Base-by-base conservation (phyloP, 2,329 filamentous ascomycete genomes). In the Fulvia fulva region DNA sequence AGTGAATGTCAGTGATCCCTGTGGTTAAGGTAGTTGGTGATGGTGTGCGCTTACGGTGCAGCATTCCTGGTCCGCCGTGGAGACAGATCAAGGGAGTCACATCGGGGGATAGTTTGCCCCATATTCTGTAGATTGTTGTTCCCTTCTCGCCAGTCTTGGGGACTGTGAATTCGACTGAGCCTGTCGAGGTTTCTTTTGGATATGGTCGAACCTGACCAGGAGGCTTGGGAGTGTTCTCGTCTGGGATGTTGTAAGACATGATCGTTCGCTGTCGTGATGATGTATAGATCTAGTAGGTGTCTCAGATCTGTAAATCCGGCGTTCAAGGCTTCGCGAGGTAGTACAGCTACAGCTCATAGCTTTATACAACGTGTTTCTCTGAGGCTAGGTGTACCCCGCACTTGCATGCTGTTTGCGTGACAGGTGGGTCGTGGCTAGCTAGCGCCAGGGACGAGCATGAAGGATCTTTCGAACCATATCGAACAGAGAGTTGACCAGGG, bases 31-130 rank as follows among this genome's bases (percentile, higher is more conserved):
- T 4, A 11, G 12, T 41, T 11, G 28, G 23, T 12, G 28, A 30
- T 16, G 28, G 34, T 30, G 22, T 12, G 37, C 9, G 49, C 34
- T 46, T 49, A 59, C 57, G 53, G 23, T 60, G 58, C 28, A 57
- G 45, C 54, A 73, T 72, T 19, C 79, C 80, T 2, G 77, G 77
- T 1, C 77, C 78, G 43, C 77, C 77, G 62, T 79, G 77, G 16
- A 77, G 61, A 28, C 65, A 62, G 19, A 78, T 67, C 11, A 77
- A 56, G 26, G 67, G 73, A 30, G 59, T 62, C 5, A 52, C 55
- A 34, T 56, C 43, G 16, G 65, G 61, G 1, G 64, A 63, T 9
- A 76, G 63, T 43, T 70, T 63, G 22, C 75, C 75, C 62, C 71
- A 71, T 50, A 76, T 58, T 30, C 68, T 68, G 65, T 75, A 77